phyloP scores from a whole-genome alignment of 2,329 filamentous ascomycete genomes.

The Metarhizium anisopliae region DNA sequence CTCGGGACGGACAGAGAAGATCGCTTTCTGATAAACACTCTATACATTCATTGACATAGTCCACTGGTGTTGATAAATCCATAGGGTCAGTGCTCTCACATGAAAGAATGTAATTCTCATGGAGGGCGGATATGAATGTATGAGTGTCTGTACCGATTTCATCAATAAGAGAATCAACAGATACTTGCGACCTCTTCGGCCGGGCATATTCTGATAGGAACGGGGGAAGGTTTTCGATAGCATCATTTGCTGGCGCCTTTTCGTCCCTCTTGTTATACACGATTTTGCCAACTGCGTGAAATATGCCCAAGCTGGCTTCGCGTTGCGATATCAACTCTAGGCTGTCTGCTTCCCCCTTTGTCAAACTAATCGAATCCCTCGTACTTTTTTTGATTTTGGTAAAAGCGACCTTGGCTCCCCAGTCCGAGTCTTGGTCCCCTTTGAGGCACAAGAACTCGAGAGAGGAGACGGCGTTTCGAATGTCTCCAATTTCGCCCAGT shows the following conservation, averaged over 20 bases:
- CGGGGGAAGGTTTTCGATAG: constrained; percentile 47
- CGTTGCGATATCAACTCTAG: constrained; percentile 75
- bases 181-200: constrained; percentile 55
- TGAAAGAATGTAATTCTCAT: constrained; percentile 88
- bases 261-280: constrained; percentile 89
- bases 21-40: constrained; percentile 83
- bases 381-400: constrained; percentile 56
- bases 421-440: constrained; percentile 63
- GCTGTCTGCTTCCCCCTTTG: constrained; percentile 69
- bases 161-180: constrained; percentile 71
- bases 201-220: constrained; percentile 49
- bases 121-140: constrained; percentile 81
- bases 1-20: constrained; percentile 66
- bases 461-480: constrained; percentile 84
- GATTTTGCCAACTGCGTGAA: constrained; percentile 92
- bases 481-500: constrained; percentile 80
- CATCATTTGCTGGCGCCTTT: constrained; percentile 27
- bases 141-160: constrained; percentile 88
- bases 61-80: constrained; percentile 54
- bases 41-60: constrained; percentile 77
- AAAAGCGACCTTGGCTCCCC: constrained; percentile 66
- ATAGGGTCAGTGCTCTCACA: constrained; percentile 51
- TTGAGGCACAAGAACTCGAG: constrained; percentile 87
- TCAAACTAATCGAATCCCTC: constrained; percentile 52
- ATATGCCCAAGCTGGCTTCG: constrained; percentile 85